Conservation (phyloP, 257 asterid genomes). For the Rubia yunnanensis region DNA sequence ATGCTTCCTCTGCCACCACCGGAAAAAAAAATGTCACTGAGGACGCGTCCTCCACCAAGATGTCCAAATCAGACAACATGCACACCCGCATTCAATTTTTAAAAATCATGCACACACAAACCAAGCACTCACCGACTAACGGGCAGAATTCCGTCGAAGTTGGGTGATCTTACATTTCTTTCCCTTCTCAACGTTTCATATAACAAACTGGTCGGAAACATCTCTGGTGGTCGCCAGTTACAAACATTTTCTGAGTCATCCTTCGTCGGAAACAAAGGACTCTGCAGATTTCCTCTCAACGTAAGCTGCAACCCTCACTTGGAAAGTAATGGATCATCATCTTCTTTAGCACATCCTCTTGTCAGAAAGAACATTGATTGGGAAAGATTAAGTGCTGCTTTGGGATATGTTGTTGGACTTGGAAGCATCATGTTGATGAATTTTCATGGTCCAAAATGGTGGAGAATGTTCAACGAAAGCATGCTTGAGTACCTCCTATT, state of each 20-base stretch:
- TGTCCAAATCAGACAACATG: too few species aligned
- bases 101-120: too few species aligned
- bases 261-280: conserved; percentile 24
- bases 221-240: conserved; percentile 39
- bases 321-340: not conserved
- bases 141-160: conserved; percentile 36
- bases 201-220: conserved; percentile 32
- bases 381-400: conserved; percentile 1
- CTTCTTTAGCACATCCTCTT: not conserved
- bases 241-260: conserved; percentile 33
- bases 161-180: conserved; percentile 40
- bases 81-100: too few species aligned
- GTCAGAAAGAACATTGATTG: conserved; percentile 1
- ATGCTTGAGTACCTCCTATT: not conserved
- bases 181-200: conserved; percentile 36
- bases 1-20: too few species aligned
- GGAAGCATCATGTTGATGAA: conserved; percentile 4
- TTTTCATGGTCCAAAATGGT: not conserved
- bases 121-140: too few species aligned
- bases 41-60: too few species aligned
- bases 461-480: not conserved
- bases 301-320: not conserved
- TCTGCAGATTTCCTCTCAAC: conserved; percentile 4
- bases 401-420: conserved; percentile 5
- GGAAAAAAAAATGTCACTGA: too few species aligned